Evolutionary conservation across 306 rosid species (phyloP).

Genomic region (Herpetospermum pedunculosum): DNA sequence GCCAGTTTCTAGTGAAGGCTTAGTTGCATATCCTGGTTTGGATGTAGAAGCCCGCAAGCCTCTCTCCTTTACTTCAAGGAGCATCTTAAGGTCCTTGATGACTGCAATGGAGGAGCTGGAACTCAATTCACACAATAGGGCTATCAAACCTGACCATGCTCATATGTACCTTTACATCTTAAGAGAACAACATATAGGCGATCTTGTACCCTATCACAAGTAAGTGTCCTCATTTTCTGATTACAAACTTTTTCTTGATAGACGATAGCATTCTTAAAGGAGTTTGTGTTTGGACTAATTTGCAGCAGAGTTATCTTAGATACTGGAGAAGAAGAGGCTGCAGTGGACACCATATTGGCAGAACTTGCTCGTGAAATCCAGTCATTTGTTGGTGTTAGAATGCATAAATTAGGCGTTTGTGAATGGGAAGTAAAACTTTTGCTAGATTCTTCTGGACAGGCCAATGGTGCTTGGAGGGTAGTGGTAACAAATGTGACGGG

Average conservation of each 20-base stretch:
- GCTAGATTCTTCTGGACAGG: constrained; percentile 63
- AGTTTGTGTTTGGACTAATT: constrained; percentile 29
- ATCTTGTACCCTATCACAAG: constrained; percentile 73
- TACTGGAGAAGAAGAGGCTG: constrained; percentile 51
- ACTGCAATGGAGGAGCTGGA: constrained; percentile 99
- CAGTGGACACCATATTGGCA: constrained; percentile 50
- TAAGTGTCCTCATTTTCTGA: constrained; percentile 25
- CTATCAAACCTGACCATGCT: constrained; percentile 66
- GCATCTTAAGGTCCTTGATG: constrained; percentile 78
- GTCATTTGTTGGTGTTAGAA: constrained; percentile 76
- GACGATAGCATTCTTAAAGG: constrained; percentile 8
- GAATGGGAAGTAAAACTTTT: constrained; percentile 98
- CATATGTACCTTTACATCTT: constrained; percentile 90
- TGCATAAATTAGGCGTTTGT: constrained; percentile 88
- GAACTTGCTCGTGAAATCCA: constrained; percentile 67
- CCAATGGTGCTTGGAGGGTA: constrained; percentile 89
- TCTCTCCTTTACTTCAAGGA: constrained; percentile 71
- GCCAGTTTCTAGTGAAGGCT: constrained; percentile 67
- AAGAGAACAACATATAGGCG: constrained; percentile 65
- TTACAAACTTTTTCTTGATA: constrained; percentile 12
- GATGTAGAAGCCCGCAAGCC: constrained; percentile 39
- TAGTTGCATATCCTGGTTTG: constrained; percentile 45
- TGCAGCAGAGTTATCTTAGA: constrained; percentile 53
- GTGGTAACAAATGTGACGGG: constrained; percentile 92
- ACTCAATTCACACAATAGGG: constrained; percentile 77